Percentiles rank a stretch among this genome's conserved stretches.
phyloP scores from a whole-genome alignment of 225 moss, liverwort and hornwort species.

The Bryum argenteum region DNA sequence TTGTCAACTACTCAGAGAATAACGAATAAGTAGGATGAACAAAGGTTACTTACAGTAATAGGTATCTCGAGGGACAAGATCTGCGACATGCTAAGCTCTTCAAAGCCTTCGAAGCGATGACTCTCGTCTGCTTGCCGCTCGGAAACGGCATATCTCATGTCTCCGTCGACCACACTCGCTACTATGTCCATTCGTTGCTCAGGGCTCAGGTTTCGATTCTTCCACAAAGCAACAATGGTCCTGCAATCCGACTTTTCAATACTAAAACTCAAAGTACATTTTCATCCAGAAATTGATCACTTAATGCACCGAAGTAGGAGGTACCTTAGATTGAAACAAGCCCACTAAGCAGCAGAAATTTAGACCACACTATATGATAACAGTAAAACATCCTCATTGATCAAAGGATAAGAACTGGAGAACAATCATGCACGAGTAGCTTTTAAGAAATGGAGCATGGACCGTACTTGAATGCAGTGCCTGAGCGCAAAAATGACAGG shows the following conservation, averaged over 20 bases:
- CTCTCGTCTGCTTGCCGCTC: constrained; percentile 68
- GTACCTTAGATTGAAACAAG: background rate
- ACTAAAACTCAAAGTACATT: no score
- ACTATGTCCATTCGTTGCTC: constrained; percentile 84
- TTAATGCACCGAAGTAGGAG: no score
- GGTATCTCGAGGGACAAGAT: constrained; percentile 42
- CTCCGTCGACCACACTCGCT: constrained; percentile 78
- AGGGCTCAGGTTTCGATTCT: constrained; percentile 68
- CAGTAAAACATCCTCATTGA: background rate
- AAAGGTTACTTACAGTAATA: constrained; percentile 43
- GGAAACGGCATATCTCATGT: constrained; percentile 72
- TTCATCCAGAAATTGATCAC: no score
- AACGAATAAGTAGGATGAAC: background rate
- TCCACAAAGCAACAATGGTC: constrained; percentile 79
- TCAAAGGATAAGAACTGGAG: constrained; percentile 8
- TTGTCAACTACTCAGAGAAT: background rate
- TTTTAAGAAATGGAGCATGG: background rate
- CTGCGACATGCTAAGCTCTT: constrained; percentile 74
- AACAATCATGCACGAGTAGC: background rate
- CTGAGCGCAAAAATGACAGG: constrained; percentile 78
- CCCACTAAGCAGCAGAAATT: background rate
- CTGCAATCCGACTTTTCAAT: background rate
- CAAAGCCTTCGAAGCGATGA: constrained; percentile 54
- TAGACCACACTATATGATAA: background rate
- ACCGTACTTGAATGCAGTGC: constrained; percentile 72